Evolutionary conservation across 352 stramenopile species (phyloP).

Genomic region (Globisporangium lucens): DNA sequence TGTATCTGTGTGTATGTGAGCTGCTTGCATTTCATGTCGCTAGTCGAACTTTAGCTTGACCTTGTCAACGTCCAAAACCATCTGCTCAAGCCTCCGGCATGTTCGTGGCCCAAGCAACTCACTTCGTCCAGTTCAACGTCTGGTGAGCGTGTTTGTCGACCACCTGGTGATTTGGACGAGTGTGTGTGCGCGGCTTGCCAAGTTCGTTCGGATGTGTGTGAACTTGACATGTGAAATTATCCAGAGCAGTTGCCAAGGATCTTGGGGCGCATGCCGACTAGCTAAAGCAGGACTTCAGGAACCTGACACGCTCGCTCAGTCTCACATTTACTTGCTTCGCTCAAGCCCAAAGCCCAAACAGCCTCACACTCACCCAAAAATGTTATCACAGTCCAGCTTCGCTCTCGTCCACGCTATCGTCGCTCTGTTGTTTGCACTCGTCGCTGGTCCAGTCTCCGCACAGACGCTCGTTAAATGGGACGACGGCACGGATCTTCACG

Average conservation of each 20-base stretch:
- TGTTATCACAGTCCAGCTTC: not conserved
- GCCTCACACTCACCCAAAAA: not conserved
- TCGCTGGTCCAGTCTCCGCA: not conserved
- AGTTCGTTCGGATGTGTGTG: not conserved
- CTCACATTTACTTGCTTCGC: not conserved
- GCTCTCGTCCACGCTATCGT: not conserved
- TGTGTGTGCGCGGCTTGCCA: not conserved
- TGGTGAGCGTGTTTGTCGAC: not conserved
- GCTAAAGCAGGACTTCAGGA: not conserved
- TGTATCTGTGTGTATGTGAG: too few relatives aligned
- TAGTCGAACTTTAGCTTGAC: not conserved
- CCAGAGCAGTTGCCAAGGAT: too few relatives aligned
- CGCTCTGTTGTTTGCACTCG: not conserved
- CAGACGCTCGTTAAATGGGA: constrained; percentile 35
- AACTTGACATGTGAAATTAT: too few relatives aligned
- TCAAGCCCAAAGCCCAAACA: too few relatives aligned
- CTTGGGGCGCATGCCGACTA: not conserved
- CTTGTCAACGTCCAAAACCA: not conserved
- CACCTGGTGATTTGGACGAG: not conserved
- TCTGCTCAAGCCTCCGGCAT: not conserved
- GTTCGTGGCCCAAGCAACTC: not conserved
- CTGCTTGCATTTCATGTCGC: not conserved
- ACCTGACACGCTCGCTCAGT: not conserved
- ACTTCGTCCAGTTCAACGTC: constrained; percentile 4
- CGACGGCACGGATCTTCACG: constrained; percentile 37